A percentile compares a stretch with the other conserved stretches of the same genome.
Conservation (phyloP, 2,329 filamentous ascomycete genomes). For the Parastagonospora avenae region DNA sequence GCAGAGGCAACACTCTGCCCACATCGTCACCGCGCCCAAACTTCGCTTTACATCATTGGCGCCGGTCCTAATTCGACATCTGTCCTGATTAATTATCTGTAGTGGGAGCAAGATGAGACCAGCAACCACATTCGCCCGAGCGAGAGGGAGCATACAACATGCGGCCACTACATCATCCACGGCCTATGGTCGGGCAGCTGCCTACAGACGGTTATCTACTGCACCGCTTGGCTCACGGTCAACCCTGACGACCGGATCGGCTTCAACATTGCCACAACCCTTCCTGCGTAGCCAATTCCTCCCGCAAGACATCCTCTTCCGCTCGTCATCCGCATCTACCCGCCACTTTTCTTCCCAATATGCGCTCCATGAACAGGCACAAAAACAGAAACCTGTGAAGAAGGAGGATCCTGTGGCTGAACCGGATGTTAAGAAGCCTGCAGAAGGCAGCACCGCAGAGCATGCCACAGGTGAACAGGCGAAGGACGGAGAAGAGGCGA, state of each 20-base stretch:
- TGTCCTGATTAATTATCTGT: background rate
- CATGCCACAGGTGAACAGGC: slow-evolving; percentile 44
- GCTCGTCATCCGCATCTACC: slow-evolving; percentile 49
- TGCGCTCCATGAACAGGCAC: slow-evolving; percentile 38
- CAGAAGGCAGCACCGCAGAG: slow-evolving; percentile 40
- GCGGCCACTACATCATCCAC: slow-evolving; percentile 44
- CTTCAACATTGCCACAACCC: slow-evolving; percentile 13
- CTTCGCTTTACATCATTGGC: slow-evolving; percentile 7
- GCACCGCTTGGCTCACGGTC: slow-evolving; percentile 22
- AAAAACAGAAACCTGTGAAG: slow-evolving; percentile 42
- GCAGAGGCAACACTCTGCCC: slow-evolving; percentile 13
- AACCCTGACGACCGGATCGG: slow-evolving; percentile 28
- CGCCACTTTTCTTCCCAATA: slow-evolving; percentile 53
- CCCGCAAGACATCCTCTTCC: slow-evolving; percentile 47
- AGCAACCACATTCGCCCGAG: slow-evolving; percentile 48
- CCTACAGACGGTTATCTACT: slow-evolving; percentile 55
- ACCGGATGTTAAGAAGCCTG: slow-evolving; percentile 47
- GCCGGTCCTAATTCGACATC: slow-evolving; percentile 14
- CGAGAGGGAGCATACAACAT: slow-evolving; percentile 47
- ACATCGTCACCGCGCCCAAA: slow-evolving; percentile 31
- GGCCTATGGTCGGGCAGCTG: slow-evolving; percentile 53
- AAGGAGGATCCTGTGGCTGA: slow-evolving; percentile 35
- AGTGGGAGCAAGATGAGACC: slow-evolving; percentile 51
- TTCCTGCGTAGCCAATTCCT: slow-evolving; percentile 52
- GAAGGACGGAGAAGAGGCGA: slow-evolving; percentile 51